Evolutionary conservation across 768 basidiomycete genomes (phyloP).

Genomic region (Coprinellus aureogranulatus): DNA sequence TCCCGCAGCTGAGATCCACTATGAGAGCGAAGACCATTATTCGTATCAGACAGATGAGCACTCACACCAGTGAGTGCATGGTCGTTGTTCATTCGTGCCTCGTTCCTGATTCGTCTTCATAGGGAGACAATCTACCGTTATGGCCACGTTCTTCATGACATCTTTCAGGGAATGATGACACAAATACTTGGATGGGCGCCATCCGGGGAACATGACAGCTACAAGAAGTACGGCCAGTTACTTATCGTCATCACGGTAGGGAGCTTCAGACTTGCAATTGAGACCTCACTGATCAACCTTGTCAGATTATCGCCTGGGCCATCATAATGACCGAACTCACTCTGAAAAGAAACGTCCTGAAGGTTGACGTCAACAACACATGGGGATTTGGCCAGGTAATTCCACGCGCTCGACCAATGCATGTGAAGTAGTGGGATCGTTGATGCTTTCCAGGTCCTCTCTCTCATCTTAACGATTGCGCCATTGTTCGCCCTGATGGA

Average conservation of each 20-base stretch:
- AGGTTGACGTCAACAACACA: constrained; percentile 11
- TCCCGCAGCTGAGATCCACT: constrained; percentile 19
- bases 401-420: background rate
- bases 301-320: constrained; percentile 22
- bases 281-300: background rate
- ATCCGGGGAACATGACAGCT: constrained; percentile 14
- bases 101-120: background rate
- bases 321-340: constrained; percentile 25
- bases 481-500: constrained; percentile 22
- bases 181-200: constrained; percentile 23
- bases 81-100: background rate
- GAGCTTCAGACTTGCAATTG: background rate
- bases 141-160: constrained; percentile 24
- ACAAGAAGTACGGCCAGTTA: constrained; percentile 17
- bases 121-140: constrained; percentile 20
- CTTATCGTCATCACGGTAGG: constrained; percentile 18
- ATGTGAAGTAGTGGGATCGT: background rate
- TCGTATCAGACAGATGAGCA: constrained; percentile 18
- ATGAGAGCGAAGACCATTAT: constrained; percentile 13
- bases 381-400: constrained; percentile 27
- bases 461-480: constrained; percentile 22
- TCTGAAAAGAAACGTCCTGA: constrained; percentile 14
- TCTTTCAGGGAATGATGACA: constrained; percentile 19
- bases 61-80: constrained; percentile 10
- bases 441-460: constrained; percentile 15